Base-by-base conservation (phyloP, 768 basidiomycete genomes). In the Amanita inopinata region DNA sequence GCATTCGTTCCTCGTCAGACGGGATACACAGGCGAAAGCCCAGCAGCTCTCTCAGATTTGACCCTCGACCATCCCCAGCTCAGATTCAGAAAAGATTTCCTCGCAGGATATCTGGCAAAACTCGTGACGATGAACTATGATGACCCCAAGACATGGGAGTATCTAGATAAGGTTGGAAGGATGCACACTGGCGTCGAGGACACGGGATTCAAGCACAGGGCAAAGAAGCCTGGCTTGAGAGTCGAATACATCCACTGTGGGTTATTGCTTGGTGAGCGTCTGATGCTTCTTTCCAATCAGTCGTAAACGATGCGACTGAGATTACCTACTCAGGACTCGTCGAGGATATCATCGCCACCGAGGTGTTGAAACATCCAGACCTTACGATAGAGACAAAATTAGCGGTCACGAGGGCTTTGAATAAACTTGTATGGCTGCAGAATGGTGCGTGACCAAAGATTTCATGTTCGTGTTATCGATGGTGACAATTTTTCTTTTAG, bases 111-210 rank as follows among this genome's bases (percentile, higher is more conserved):
- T 37, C 46, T 61, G 2, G 53, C 52, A 28, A 62, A 64, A 46
- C 40, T 66, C n/a, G 58, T 71, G 15, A 64, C 69, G 5, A 57
- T 71, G 51, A 67, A 73, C 51, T 73, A 71, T 47, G 54, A 61
- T 0, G 59, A 62, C 18, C 53, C 56, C 2, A 59, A 61, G 40
- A 65, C 62, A 6, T 72, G 68, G 69, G 65, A 67, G 30, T 71
- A 71, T 45, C 53, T 68, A 19, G 60, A 67, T 49, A 71, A 69
- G 48, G 71, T 73, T 25, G 70, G 67, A 2, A 50, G 67, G 32
- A 72, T 72, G 70, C 71, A 72, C 49, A 72, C 70, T 0, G 64
- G 67, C 14, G 31, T 32, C 25, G 38, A 39, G 23, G 25, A 37
- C 7, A 46, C 22, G 9, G 28, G 18, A 5, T 28, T 22, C 23